These are phyloP conservation scores for Trapa incisa DNA, from an alignment of 345 rosid genomes.

Conservation along the genomic window DNA sequence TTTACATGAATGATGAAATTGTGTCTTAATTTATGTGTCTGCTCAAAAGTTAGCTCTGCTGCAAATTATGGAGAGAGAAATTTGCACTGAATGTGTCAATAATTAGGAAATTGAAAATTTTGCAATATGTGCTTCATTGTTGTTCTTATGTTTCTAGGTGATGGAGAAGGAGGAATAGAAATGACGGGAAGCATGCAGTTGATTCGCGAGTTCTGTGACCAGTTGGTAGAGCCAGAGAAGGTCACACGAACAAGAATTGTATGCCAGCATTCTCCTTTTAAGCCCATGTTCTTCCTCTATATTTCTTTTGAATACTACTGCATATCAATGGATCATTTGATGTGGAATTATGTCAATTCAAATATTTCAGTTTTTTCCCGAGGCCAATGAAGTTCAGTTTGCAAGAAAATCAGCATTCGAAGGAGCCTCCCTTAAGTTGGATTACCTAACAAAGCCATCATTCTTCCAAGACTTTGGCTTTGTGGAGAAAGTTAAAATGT, in stretches of 20 bases:
- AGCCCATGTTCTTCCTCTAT: background rate
- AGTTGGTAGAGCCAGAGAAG: slow-evolving; percentile 43
- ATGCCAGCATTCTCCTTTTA: slow-evolving; percentile 5
- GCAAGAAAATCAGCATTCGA: slow-evolving; percentile 58
- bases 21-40: background rate
- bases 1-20: background rate
- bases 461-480: slow-evolving; percentile 83
- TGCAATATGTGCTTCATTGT: background rate
- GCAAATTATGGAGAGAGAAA: background rate
- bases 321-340: background rate
- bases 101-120: background rate
- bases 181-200: slow-evolving; percentile 86
- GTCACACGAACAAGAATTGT: slow-evolving; percentile 66
- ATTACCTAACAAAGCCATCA: slow-evolving; percentile 87
- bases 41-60: background rate
- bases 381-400: slow-evolving; percentile 76
- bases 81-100: background rate
- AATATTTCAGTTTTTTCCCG: slow-evolving; percentile 71
- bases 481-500: slow-evolving; percentile 65
- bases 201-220: slow-evolving; percentile 76
- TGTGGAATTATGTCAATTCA: background rate
- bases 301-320: background rate
- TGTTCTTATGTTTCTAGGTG: slow-evolving; percentile 31
- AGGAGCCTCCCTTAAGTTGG: slow-evolving; percentile 74
- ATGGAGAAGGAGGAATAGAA: slow-evolving; percentile 93